These are phyloP conservation scores for Hibiscus syriacus DNA, from an alignment of 345 rosid genomes.

Conservation along the genomic window DNA sequence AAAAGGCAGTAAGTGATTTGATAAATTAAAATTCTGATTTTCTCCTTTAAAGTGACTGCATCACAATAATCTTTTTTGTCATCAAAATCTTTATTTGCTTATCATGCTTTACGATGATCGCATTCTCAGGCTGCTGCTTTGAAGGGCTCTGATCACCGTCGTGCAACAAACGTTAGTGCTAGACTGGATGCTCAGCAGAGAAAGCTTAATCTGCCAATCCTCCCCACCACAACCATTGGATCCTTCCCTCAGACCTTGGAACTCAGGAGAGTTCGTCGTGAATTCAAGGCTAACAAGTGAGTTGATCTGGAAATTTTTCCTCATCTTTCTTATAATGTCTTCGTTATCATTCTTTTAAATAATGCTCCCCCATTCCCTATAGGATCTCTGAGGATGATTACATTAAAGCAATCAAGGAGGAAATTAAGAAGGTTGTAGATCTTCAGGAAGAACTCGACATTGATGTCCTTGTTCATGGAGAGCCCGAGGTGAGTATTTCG, in stretches of 20 bases:
- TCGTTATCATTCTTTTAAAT: conserved; percentile 6
- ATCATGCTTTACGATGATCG: conserved; percentile 6
- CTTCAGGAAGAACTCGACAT: conserved; percentile 91
- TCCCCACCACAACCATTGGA: conserved; percentile 94
- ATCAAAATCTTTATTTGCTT: neutral
- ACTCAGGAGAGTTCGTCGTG: conserved; percentile 98
- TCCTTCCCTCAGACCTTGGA: conserved; percentile 93
- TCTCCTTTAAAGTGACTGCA: neutral
- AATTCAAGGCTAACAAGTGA: conserved; percentile 94
- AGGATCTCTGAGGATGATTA: conserved; percentile 96
- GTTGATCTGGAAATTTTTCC: conserved; percentile 10
- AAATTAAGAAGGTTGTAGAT: conserved; percentile 82
- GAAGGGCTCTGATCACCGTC: conserved; percentile 88
- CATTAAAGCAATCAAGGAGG: conserved; percentile 83
- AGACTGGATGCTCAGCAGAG: conserved; percentile 94
- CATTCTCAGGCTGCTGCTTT: conserved; percentile 82
- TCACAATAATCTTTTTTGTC: neutral
- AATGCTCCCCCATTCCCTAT: neutral
- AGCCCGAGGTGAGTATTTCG: conserved; percentile 72
- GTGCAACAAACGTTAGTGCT: conserved; percentile 77
- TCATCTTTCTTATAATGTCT: neutral
- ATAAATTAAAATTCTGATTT: neutral
- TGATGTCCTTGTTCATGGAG: conserved; percentile 96
- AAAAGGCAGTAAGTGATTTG: conserved; percentile 71
- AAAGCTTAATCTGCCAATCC: conserved; percentile 91